Percentiles rank a stretch among this genome's conserved stretches.
phyloP scores from a whole-genome alignment of 306 rosid genomes.

The Begonia peltatifolia region DNA sequence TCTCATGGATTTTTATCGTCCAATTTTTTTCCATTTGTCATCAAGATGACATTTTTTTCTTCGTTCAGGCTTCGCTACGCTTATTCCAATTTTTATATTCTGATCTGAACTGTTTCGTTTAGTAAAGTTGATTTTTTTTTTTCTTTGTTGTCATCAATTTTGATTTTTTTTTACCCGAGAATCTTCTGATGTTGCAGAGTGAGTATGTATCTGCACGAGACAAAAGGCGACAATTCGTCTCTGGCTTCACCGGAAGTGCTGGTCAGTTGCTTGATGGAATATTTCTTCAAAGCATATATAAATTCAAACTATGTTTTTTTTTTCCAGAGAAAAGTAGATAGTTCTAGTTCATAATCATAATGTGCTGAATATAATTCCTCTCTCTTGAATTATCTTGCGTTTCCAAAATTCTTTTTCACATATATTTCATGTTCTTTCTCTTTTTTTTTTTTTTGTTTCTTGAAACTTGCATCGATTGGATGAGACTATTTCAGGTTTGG shows the following conservation, averaged over 20 bases:
- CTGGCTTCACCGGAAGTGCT: slow-evolving; percentile 96
- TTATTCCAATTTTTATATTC: too few relatives aligned
- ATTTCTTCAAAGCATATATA: neutral
- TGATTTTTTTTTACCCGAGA: neutral
- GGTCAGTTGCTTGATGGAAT: slow-evolving; percentile 30
- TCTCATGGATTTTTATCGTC: too few relatives aligned
- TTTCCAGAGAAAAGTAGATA: neutral
- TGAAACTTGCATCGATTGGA: neutral
- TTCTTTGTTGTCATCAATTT: neutral
- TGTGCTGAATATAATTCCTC: neutral
- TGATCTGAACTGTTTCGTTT: neutral
- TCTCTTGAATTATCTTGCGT: neutral
- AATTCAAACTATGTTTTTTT: too few relatives aligned
- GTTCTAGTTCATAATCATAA: neutral
- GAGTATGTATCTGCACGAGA: slow-evolving; percentile 92
- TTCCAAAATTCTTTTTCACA: neutral
- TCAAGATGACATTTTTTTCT: too few relatives aligned
- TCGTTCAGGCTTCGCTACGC: too few relatives aligned
- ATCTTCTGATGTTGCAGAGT: slow-evolving; percentile 43
- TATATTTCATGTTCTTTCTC: neutral
- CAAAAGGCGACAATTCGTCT: slow-evolving; percentile 73
- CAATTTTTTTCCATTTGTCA: too few relatives aligned
- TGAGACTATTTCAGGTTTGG: slow-evolving; percentile 51
- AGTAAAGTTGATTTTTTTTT: neutral
- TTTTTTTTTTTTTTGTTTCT: neutral